Evolutionary conservation across 345 rosid species (phyloP).

Genomic region (Eucalyptus cloeziana): DNA sequence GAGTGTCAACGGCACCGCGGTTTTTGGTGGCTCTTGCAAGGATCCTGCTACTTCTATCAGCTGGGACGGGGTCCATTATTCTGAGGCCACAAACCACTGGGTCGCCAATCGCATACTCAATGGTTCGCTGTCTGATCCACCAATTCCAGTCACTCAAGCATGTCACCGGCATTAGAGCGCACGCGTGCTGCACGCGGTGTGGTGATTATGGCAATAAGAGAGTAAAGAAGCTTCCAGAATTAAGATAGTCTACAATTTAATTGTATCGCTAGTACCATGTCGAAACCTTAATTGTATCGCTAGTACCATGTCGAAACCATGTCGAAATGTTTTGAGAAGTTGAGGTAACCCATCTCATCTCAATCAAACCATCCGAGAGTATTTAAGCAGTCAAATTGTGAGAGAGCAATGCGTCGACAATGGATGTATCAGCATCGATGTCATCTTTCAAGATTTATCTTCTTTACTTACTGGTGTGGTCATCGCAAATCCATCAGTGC

Average conservation of each 20-base stretch:
- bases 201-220: background rate
- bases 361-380: background rate
- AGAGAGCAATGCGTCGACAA: background rate
- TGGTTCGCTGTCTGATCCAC: slow-evolving; percentile 58
- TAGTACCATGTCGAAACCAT: background rate
- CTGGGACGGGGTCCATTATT: slow-evolving; percentile 53
- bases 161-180: slow-evolving; percentile 21
- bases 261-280: background rate
- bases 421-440: background rate
- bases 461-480: background rate
- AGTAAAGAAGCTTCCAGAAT: background rate
- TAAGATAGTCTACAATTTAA: background rate
- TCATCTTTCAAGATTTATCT: background rate
- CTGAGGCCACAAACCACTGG: slow-evolving; percentile 57
- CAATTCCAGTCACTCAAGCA: slow-evolving; percentile 41
- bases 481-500: background rate
- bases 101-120: slow-evolving; percentile 47
- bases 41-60: slow-evolving; percentile 30
- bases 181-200: background rate
- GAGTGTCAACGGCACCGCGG: slow-evolving; percentile 17
- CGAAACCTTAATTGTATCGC: background rate
- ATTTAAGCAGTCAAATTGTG: background rate
- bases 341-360: background rate
- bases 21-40: slow-evolving; percentile 32
- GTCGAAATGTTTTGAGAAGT: background rate